Evolutionary conservation across 805 yeast species (phyloP).

Genomic region (Maudiozyma serrabonitensis): DNA sequence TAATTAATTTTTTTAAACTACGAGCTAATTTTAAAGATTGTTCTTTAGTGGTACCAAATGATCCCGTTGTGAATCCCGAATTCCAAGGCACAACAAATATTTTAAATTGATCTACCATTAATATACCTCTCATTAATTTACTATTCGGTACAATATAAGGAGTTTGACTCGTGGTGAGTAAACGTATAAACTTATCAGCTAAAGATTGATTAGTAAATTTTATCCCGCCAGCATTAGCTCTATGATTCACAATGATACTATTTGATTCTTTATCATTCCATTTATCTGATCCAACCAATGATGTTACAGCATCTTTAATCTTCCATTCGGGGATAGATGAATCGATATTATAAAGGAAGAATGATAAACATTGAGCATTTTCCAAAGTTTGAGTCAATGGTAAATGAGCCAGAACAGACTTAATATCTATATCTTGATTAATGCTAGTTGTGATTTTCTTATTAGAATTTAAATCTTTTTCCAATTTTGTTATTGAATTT

Average conservation of each 20-base stretch:
- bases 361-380: slow-evolving; percentile 38
- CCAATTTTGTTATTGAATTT: neutral
- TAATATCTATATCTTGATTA: slow-evolving; percentile 32
- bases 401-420: slow-evolving; percentile 45
- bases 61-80: slow-evolving; percentile 13
- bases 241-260: slow-evolving; percentile 18
- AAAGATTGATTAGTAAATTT: slow-evolving; percentile 13
- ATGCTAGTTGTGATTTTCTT: neutral
- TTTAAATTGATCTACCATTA: slow-evolving; percentile 13
- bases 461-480: neutral
- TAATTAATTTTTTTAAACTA: slow-evolving; percentile 11
- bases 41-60: slow-evolving; percentile 16
- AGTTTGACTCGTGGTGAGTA: slow-evolving; percentile 1
- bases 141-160: neutral
- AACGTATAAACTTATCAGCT: slow-evolving; percentile 9
- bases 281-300: slow-evolving; percentile 4
- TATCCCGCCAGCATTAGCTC: slow-evolving; percentile 21
- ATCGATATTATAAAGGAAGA: slow-evolving; percentile 69
- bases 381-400: slow-evolving; percentile 52
- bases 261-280: slow-evolving; percentile 17
- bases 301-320: slow-evolving; percentile 38
- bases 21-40: slow-evolving; percentile 17
- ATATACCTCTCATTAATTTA: slow-evolving; percentile 11
- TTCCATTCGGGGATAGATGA: slow-evolving; percentile 56
- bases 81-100: slow-evolving; percentile 17